Evolutionary conservation across 75 land plant species (phyloP).

Genomic region (Pseudotsuga menziesii): DNA sequence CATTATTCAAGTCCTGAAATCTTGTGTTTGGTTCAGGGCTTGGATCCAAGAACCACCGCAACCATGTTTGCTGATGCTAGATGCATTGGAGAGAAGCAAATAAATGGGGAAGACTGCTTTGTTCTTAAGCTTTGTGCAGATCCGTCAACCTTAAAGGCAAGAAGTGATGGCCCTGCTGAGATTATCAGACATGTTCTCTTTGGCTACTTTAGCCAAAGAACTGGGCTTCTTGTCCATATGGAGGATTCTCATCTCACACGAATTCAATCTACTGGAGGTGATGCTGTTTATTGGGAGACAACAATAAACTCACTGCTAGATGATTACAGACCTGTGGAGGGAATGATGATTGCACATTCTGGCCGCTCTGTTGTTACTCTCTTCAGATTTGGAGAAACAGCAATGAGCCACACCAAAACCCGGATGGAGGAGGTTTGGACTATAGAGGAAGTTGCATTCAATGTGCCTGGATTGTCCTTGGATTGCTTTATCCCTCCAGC

Average conservation of each 20-base stretch:
- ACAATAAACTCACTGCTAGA: constrained; percentile 54
- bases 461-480: constrained; percentile 51
- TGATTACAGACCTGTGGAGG: constrained; percentile 57
- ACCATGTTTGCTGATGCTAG: constrained; percentile 58
- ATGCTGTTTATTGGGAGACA: constrained; percentile 68
- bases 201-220: constrained; percentile 85
- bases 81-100: constrained; percentile 74
- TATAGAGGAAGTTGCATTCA: constrained; percentile 73
- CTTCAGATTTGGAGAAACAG: constrained; percentile 64
- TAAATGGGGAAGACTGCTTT: constrained; percentile 65
- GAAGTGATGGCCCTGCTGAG: constrained; percentile 51
- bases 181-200: constrained; percentile 69
- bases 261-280: constrained; percentile 31
- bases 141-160: constrained; percentile 34
- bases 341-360: constrained; percentile 61
- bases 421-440: constrained; percentile 66
- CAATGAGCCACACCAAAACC: constrained; percentile 52
- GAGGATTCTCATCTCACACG: constrained; percentile 68
- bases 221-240: constrained; percentile 63
- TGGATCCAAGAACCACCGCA: constrained; percentile 63
- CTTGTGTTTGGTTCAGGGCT: neutral
- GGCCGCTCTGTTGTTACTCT: constrained; percentile 49
- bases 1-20: neutral
- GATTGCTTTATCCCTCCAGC: constrained; percentile 71
- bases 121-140: constrained; percentile 76